Conservation (phyloP, 2,329 filamentous ascomycete species). For the Ophiostoma sp. region DNA sequence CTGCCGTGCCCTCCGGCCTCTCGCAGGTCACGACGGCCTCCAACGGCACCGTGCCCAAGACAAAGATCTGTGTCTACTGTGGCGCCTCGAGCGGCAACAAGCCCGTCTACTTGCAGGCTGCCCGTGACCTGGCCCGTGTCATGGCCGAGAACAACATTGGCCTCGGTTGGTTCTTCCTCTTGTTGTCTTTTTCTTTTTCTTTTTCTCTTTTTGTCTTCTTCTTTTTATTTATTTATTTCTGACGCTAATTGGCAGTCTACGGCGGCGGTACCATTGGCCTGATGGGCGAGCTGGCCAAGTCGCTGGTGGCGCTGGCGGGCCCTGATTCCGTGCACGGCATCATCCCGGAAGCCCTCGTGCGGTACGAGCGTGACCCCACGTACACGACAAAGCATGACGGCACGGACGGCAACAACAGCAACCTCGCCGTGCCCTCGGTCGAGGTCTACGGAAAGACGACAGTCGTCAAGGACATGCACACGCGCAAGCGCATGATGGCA, state of each 20-base stretch:
- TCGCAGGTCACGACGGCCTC: conserved; percentile 25
- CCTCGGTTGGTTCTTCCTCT: conserved; percentile 38
- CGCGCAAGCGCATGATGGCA: conserved; percentile 90
- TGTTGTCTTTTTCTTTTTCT: too few species aligned
- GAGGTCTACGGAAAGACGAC: conserved; percentile 73
- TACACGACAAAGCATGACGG: conserved; percentile 36
- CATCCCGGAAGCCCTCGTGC: conserved; percentile 79
- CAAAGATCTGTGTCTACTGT: conserved; percentile 91
- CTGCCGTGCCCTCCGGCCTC: conserved; percentile 16
- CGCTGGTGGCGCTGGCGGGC: conserved; percentile 75
- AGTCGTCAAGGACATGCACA: conserved; percentile 93
- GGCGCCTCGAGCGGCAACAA: conserved; percentile 70
- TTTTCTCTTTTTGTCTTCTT: too few species aligned
- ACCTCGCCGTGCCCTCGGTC: conserved; percentile 56
- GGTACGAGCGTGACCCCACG: conserved; percentile 64
- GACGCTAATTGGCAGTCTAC: conserved; percentile 54
- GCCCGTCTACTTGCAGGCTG: conserved; percentile 70
- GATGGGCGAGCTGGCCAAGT: conserved; percentile 90
- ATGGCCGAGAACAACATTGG: conserved; percentile 73
- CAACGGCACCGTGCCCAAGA: conserved; percentile 35
- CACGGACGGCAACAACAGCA: background rate
- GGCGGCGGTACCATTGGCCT: conserved; percentile 90
- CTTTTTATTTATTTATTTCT: too few species aligned
- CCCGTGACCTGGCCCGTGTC: conserved; percentile 64
- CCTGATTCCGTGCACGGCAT: conserved; percentile 83